phyloP scores from a whole-genome alignment of 1,139 yeast genomes.

The Hemisphaericaspora lyxosophila region DNA sequence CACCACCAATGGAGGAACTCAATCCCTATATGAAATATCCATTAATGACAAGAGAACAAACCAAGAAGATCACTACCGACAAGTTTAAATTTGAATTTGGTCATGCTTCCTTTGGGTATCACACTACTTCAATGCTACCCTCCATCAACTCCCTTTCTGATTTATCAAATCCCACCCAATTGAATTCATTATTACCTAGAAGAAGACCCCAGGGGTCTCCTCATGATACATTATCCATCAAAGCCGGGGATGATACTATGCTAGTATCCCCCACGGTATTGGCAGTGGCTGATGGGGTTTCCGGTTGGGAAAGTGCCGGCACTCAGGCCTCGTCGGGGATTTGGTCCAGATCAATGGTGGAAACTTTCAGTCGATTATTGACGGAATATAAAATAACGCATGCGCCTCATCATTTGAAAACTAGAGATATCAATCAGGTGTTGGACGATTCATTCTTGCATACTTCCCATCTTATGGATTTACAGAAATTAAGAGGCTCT shows the following conservation, averaged over 20 bases:
- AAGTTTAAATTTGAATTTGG: slow-evolving; percentile 46
- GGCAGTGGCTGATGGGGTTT: slow-evolving; percentile 63
- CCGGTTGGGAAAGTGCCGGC: slow-evolving; percentile 56
- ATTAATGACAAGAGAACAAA: slow-evolving; percentile 40
- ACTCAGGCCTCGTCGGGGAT: slow-evolving; percentile 44
- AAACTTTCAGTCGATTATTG: slow-evolving; percentile 50
- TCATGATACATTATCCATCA: slow-evolving; percentile 51
- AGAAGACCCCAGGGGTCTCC: slow-evolving; percentile 57
- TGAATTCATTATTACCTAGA: slow-evolving; percentile 48
- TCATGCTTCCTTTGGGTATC: slow-evolving; percentile 51
- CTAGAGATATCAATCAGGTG: slow-evolving; percentile 45
- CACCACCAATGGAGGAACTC: slow-evolving; percentile 21
- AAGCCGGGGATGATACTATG: slow-evolving; percentile 66
- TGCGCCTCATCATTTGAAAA: slow-evolving; percentile 43
- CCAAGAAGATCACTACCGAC: slow-evolving; percentile 37
- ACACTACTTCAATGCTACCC: slow-evolving; percentile 40
- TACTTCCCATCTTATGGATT: slow-evolving; percentile 54
- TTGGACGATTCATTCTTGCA: slow-evolving; percentile 54
- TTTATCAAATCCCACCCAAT: slow-evolving; percentile 49
- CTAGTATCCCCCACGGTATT: slow-evolving; percentile 54
- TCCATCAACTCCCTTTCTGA: slow-evolving; percentile 52
- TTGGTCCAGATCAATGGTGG: slow-evolving; percentile 59
- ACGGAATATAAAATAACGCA: slow-evolving; percentile 46
- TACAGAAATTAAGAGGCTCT: slow-evolving; percentile 50
- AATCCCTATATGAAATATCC: slow-evolving; percentile 47